phyloP scores from a whole-genome alignment of 352 stramenopile species.

The Elongisporangium undulatum region DNA sequence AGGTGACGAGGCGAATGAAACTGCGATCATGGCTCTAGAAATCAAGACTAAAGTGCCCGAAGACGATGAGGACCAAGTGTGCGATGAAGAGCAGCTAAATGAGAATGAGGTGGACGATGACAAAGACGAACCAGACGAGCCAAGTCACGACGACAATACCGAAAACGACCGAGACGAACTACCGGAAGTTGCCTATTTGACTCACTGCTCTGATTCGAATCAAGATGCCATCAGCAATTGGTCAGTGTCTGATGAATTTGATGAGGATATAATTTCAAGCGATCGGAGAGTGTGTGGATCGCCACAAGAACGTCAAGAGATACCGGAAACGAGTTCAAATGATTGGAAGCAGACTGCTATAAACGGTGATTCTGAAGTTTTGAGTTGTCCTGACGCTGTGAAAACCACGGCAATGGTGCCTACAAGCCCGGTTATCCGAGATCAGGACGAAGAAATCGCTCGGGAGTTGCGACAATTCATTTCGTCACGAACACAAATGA shows the following conservation, averaged over 20 bases:
- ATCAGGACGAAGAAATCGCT: constrained; percentile 13
- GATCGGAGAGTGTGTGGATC: background rate
- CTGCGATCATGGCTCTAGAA: constrained; percentile 41
- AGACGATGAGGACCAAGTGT: background rate
- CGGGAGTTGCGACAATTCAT: constrained; percentile 38
- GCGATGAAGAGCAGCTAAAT: background rate
- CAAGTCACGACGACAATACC: background rate
- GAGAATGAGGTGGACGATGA: constrained; percentile 8
- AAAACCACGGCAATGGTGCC: background rate
- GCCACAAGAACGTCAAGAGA: background rate
- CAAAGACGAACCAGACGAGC: background rate
- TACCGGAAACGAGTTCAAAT: background rate
- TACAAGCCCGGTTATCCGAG: background rate
- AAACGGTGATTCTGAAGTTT: too few relatives aligned
- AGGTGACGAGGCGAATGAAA: constrained; percentile 48
- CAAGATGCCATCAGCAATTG: background rate
- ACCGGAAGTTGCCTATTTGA: background rate
- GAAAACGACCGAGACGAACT: background rate
- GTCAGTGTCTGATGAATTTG: background rate
- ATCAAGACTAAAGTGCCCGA: constrained; percentile 11
- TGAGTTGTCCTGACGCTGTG: background rate
- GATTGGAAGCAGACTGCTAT: background rate
- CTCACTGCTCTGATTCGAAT: background rate
- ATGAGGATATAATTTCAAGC: background rate
- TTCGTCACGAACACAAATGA: constrained; percentile 20